Evolutionary conservation across 176 grass and related monocot genomes (phyloP).

Genomic region (Oryza officinalis): DNA sequence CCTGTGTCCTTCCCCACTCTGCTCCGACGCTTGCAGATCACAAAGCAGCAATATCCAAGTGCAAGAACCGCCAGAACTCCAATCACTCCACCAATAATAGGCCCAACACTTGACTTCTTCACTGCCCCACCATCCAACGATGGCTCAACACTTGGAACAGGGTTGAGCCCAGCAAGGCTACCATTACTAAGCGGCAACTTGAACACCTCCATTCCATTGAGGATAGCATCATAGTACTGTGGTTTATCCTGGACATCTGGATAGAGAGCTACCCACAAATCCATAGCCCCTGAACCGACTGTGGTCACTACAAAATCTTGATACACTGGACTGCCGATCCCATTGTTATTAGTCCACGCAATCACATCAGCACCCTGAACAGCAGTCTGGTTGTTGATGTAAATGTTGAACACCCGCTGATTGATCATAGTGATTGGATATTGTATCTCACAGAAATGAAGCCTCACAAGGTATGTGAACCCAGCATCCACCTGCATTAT

Average conservation of each 20-base stretch:
- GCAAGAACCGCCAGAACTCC: constrained; percentile 54
- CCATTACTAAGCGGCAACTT: constrained; percentile 65
- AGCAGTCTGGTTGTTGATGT: constrained; percentile 76
- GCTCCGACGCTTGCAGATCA: constrained; percentile 46
- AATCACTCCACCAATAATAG: constrained; percentile 67
- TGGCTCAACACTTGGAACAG: constrained; percentile 29
- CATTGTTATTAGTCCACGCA: constrained; percentile 29
- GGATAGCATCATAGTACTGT: constrained; percentile 63
- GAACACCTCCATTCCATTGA: constrained; percentile 93
- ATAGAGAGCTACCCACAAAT: constrained; percentile 75
- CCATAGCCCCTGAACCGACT: constrained; percentile 43
- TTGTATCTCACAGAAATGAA: constrained; percentile 97
- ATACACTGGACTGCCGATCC: constrained; percentile 59
- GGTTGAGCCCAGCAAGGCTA: constrained; percentile 86
- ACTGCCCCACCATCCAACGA: not conserved
- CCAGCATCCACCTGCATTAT: constrained; percentile 81
- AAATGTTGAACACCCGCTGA: constrained; percentile 80
- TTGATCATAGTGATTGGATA: constrained; percentile 55
- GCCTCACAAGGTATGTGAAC: constrained; percentile 70
- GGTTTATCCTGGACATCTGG: constrained; percentile 44
- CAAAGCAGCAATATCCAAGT: constrained; percentile 55
- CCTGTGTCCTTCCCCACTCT: constrained; percentile 58
- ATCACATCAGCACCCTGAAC: constrained; percentile 58
- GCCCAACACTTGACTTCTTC: constrained; percentile 38
- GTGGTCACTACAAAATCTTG: constrained; percentile 65